Percentiles rank a stretch among this genome's conserved stretches.
These are phyloP conservation scores for Triticum dicoccoides DNA, from an alignment of 176 grass and related monocot genomes.

Conservation along the genomic window DNA sequence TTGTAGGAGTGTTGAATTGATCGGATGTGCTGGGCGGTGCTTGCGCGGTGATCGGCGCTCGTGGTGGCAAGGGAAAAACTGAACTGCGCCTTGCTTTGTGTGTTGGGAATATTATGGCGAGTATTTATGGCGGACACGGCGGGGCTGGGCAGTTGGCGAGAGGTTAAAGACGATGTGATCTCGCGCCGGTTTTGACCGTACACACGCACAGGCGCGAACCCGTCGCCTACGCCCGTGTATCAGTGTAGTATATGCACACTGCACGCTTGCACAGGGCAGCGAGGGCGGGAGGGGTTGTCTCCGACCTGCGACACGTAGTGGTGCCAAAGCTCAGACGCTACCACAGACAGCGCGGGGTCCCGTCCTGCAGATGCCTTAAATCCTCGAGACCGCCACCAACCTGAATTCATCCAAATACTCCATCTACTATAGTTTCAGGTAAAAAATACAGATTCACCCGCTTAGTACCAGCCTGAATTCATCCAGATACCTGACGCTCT, in stretches of 20 bases:
- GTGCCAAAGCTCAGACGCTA: not conserved
- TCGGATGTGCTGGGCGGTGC: not conserved
- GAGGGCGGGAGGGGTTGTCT: not conserved
- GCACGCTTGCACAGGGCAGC: not conserved
- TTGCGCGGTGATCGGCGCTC: not conserved
- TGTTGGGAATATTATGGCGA: not conserved
- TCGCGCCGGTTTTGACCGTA: not conserved
- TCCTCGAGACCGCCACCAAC: not conserved
- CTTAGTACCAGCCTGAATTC: too few relatives aligned
- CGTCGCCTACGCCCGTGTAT: not conserved
- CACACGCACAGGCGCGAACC: not conserved
- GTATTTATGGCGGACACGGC: not conserved
- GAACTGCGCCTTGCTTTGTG: not conserved
- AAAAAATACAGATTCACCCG: not conserved
- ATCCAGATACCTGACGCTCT: too few relatives aligned
- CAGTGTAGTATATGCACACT: not conserved
- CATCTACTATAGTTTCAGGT: not conserved
- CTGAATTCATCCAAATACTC: not conserved
- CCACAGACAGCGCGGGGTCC: not conserved
- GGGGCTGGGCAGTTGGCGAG: not conserved
- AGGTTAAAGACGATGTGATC: conserved; percentile 23
- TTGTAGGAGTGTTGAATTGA: not conserved
- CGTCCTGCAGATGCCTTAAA: not conserved
- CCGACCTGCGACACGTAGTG: not conserved
- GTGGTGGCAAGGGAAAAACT: too few relatives aligned